Evolutionary conservation across 257 asterid genomes (phyloP).

Genomic region (Salvia miltiorrhiza): DNA sequence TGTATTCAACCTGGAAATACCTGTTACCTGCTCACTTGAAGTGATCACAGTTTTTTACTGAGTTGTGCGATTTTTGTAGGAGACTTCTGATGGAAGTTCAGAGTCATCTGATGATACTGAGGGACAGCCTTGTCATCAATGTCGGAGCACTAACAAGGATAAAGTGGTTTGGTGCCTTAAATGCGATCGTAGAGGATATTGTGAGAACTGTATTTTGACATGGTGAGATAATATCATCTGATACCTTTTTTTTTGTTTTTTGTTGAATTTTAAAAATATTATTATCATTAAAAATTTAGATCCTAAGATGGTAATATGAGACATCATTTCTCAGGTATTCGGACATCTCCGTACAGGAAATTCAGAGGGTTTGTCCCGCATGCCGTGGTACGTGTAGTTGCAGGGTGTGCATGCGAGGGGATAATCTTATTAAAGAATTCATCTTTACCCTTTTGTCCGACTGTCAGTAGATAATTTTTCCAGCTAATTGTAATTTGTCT

Average conservation of each 20-base stretch:
- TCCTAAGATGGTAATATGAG: conserved; percentile 24
- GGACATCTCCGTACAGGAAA: conserved; percentile 63
- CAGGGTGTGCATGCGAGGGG: conserved; percentile 88
- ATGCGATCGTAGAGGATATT: conserved; percentile 92
- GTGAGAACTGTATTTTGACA: conserved; percentile 81
- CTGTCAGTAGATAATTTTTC: neutral
- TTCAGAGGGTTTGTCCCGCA: conserved; percentile 86
- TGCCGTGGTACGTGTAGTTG: conserved; percentile 96
- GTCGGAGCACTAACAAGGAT: conserved; percentile 59
- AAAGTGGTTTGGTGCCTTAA: conserved; percentile 79
- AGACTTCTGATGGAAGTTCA: conserved; percentile 67
- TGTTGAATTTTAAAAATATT: too few species aligned
- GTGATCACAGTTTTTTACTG: conserved; percentile 17
- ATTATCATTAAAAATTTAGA: neutral
- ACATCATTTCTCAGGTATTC: conserved; percentile 65
- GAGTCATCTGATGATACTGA: conserved; percentile 79
- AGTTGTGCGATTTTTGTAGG: conserved; percentile 39
- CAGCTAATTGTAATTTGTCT: conserved; percentile 5
- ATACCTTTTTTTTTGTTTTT: conserved; percentile 4
- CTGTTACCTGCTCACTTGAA: conserved; percentile 12
- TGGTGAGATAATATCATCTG: conserved; percentile 54
- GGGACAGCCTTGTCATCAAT: conserved; percentile 94
- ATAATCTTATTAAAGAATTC: conserved; percentile 78
- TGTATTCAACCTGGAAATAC: neutral
- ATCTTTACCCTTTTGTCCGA: conserved; percentile 28